A percentile compares a stretch with the other conserved stretches of the same genome.
Conservation (phyloP, 768 basidiomycete genomes). For the Mycena venus region DNA sequence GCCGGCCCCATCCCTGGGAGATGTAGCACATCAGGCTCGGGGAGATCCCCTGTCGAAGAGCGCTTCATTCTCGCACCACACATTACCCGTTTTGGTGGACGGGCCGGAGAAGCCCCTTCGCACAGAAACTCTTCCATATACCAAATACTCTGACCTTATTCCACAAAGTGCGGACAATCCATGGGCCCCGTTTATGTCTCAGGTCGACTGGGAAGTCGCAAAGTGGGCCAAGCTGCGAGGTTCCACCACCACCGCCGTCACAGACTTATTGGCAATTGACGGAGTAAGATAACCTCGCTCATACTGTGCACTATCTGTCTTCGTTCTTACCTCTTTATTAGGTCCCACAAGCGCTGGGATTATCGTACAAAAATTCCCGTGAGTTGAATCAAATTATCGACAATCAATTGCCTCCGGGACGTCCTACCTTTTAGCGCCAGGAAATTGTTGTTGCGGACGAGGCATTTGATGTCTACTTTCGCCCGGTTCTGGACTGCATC, state of each 20-base stretch:
- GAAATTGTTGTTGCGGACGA: conserved; percentile 43
- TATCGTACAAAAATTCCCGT: conserved; percentile 47
- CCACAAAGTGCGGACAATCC: conserved; percentile 20
- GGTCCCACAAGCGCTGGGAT: conserved; percentile 40
- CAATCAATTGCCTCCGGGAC: conserved; percentile 36
- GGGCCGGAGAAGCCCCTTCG: neutral
- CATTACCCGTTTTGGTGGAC: neutral
- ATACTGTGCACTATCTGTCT: conserved; percentile 38
- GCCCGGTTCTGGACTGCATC: conserved; percentile 48
- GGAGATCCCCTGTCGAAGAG: neutral
- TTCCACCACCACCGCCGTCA: conserved; percentile 51
- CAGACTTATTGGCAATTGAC: conserved; percentile 53
- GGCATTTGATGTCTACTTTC: conserved; percentile 41
- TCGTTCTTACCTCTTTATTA: conserved; percentile 29
- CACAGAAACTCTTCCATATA: neutral
- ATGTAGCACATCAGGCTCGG: neutral
- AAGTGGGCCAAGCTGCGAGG: conserved; percentile 56
- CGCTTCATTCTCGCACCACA: neutral
- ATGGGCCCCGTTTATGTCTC: conserved; percentile 49
- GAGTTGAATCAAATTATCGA: conserved; percentile 53
- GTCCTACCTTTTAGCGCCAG: conserved; percentile 39
- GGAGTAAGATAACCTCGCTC: conserved; percentile 44
- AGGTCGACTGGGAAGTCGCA: conserved; percentile 55
- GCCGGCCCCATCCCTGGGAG: neutral
- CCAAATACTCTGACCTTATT: neutral